Evolutionary conservation across 306 rosid genomes (phyloP), one percentile per base, ranked within the genome.

Genomic region (Carpinus viminea): DNA sequence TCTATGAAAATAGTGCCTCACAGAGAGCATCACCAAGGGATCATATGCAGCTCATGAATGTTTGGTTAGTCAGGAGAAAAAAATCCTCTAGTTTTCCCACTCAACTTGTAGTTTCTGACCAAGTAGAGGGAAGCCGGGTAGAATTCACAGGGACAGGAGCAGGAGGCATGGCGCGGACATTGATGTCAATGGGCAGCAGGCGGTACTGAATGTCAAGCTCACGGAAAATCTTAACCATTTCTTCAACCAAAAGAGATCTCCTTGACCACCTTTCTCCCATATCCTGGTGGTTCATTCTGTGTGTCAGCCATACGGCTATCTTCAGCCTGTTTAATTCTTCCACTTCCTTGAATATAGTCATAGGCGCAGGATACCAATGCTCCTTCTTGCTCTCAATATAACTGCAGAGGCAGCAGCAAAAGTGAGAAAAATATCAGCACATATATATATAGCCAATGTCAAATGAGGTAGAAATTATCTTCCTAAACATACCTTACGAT

Each of bases 161-260:
- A 31, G 89, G 77, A 60, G 99, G 98, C 84, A 86, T 52, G 72
- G 83, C 59, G 2, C 93, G 81, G 45, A 95, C 80, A 12, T 80
- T 93, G 34, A 95, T 83, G 78, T 95, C 98, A 0, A 86, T 16
- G 0, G 99, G 98, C 72, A 82, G 61, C 18, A 95, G 83, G 3
- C 99, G 94, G 79, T 84, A 91, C 9, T 91, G 89, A 55, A 96
- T 85, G 79, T 96, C 99, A 1, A 89, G 87, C 59, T 96, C 99
- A 76, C 75, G 73, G 85, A 91, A 86, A 80, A 90, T 84, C 87
- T 87, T 91, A 17, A 84, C 57, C 87, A 96, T 81, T 85, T 96
- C 97, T 83, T 96, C 99, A 47, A 96, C 59, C 81, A 93, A 55
- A 59, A 78, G 56, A 15, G 92, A 87, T 75, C 99, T 89, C 68